phyloP scores from a whole-genome alignment of 1,139 yeast species.

The Yamadazyma spencermartinsiae region DNA sequence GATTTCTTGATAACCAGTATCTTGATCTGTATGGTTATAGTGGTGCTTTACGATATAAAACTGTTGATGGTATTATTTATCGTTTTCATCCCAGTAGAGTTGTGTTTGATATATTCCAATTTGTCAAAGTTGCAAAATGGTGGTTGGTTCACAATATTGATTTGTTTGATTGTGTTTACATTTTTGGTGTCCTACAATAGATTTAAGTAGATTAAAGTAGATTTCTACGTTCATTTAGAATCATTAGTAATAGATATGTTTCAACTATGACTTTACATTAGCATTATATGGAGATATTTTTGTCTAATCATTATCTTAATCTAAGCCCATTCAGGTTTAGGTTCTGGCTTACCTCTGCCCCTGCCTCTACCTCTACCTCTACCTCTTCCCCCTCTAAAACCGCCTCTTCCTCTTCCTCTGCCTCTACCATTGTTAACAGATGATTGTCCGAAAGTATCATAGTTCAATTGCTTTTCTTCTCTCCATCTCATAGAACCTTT shows the following conservation, averaged over 20 bases:
- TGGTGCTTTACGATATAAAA: constrained; percentile 6
- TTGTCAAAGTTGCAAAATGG: constrained; percentile 8
- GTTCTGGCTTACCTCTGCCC: constrained; percentile 28
- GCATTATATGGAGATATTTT: too few relatives aligned
- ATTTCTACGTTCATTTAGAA: too few relatives aligned
- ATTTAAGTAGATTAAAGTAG: background rate
- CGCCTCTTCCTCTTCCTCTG: constrained; percentile 34
- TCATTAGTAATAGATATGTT: too few relatives aligned
- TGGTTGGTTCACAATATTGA: constrained; percentile 12
- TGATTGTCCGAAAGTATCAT: constrained; percentile 70
- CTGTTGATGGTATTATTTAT: constrained; percentile 3
- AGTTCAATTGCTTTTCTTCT: constrained; percentile 60
- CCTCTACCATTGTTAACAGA: constrained; percentile 29
- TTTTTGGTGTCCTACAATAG: background rate
- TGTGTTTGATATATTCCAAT: constrained; percentile 6
- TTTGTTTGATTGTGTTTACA: constrained; percentile 5
- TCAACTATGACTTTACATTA: background rate
- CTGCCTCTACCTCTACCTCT: constrained; percentile 25
- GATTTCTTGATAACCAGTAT: constrained; percentile 54
- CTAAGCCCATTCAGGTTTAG: constrained; percentile 23
- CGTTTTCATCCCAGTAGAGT: constrained; percentile 10
- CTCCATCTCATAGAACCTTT: constrained; percentile 53
- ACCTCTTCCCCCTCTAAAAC: constrained; percentile 29
- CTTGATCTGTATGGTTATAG: constrained; percentile 33
- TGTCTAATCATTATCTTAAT: background rate